A percentile compares a stretch with the other conserved stretches of the same genome.
phyloP scores from a whole-genome alignment of 176 grass and related monocot genomes.

The Carex myosuroides region DNA sequence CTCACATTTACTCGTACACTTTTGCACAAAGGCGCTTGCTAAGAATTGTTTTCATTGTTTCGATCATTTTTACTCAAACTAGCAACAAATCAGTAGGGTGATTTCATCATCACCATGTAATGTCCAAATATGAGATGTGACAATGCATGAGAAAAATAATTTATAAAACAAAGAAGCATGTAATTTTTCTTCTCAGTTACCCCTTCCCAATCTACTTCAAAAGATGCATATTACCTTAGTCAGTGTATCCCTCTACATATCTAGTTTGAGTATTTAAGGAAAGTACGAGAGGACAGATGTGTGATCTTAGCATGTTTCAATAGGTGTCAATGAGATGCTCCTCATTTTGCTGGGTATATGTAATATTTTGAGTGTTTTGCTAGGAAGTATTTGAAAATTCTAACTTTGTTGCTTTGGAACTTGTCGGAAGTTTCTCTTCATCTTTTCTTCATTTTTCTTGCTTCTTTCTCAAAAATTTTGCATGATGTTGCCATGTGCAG shows the following conservation, averaged over 20 bases:
- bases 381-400: neutral
- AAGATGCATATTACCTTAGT: neutral
- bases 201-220: neutral
- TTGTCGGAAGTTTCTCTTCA: neutral
- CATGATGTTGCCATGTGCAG: slow-evolving; percentile 35
- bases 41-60: neutral
- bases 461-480: neutral
- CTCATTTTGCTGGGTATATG: neutral
- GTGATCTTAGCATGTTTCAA: neutral
- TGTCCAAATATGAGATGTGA: neutral
- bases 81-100: neutral
- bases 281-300: neutral
- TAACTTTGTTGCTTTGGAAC: neutral
- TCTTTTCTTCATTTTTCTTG: neutral
- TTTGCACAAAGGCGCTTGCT: neutral
- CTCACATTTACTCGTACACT: neutral
- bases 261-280: neutral
- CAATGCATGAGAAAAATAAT: neutral
- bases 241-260: neutral
- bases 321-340: neutral
- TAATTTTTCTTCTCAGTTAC: neutral
- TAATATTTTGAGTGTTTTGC: neutral
- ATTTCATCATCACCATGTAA: neutral
- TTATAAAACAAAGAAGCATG: neutral
- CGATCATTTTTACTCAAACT: neutral